A percentile compares a stretch with the other conserved stretches of the same genome.
Conservation (phyloP, 1,284 basidiomycete genomes). For the Cutaneotrichosporon cyanovorans region DNA sequence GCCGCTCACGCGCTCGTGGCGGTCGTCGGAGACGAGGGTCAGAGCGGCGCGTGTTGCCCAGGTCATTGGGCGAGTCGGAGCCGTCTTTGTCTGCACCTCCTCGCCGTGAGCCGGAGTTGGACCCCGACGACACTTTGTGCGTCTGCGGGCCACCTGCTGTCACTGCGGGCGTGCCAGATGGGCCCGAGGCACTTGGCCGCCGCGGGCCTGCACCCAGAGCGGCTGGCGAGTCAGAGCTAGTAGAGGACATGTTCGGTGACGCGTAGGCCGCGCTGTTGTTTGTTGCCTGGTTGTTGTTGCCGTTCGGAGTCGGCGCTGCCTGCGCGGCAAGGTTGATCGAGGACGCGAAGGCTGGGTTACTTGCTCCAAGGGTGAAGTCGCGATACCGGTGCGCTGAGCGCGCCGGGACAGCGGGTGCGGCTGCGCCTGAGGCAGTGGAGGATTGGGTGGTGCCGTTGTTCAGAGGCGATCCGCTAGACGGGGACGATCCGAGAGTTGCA, state of each 20-base stretch:
- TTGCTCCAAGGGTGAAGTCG: slow-evolving; percentile 13
- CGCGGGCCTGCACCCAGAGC: neutral
- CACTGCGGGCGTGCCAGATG: no score
- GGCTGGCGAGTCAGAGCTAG: neutral
- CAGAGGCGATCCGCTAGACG: neutral
- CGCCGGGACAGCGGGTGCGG: slow-evolving; percentile 13
- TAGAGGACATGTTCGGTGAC: neutral
- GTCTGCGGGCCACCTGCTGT: neutral
- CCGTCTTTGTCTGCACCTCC: slow-evolving; percentile 8
- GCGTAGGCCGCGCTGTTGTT: neutral
- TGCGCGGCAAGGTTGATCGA: slow-evolving; percentile 13
- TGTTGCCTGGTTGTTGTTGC: neutral
- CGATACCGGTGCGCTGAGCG: slow-evolving; percentile 16
- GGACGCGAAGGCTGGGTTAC: slow-evolving; percentile 5
- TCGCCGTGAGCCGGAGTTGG: neutral
- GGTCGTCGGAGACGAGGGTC: slow-evolving; percentile 7
- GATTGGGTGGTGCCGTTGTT: neutral
- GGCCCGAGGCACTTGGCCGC: slow-evolving; percentile 4
- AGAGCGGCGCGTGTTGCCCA: slow-evolving; percentile 3
- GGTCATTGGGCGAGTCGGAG: slow-evolving; percentile 8
- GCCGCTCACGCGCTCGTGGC: slow-evolving; percentile 15
- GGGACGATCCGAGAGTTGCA: neutral
- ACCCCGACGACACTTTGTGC: neutral
- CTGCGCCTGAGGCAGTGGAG: neutral
- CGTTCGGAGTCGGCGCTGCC: neutral